These are phyloP conservation scores for Trametes versicolor DNA, from an alignment of 1,284 basidiomycete genomes.

Conservation along the genomic window DNA sequence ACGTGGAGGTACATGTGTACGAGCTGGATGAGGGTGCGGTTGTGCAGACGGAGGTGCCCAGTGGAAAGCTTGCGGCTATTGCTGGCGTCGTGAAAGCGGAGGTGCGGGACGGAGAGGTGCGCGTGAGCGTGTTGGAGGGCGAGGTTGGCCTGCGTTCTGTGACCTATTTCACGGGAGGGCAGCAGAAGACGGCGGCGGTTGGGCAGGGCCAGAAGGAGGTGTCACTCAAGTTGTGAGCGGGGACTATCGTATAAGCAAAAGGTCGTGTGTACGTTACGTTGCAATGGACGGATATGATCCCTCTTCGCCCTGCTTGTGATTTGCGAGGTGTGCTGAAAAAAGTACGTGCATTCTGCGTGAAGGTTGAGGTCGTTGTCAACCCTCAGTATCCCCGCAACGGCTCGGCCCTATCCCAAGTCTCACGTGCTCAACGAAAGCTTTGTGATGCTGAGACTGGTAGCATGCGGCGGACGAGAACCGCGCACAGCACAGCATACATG, in stretches of 20 bases:
- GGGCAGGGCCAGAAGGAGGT: constrained; percentile 28
- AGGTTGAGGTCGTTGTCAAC: no score
- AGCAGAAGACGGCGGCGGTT: constrained; percentile 21
- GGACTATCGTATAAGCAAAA: no score
- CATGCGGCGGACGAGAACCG: neutral
- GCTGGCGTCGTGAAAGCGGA: constrained; percentile 52
- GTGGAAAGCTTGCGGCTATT: constrained; percentile 48
- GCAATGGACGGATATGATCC: no score
- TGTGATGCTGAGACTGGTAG: no score
- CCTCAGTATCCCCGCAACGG: no score
- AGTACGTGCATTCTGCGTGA: no score
- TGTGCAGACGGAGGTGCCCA: constrained; percentile 56
- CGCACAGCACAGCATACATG: neutral
- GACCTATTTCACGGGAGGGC: constrained; percentile 34
- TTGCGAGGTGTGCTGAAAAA: no score
- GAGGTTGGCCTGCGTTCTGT: constrained; percentile 35
- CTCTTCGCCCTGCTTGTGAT: no score
- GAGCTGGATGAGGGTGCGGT: constrained; percentile 57
- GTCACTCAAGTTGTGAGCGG: constrained; percentile 25
- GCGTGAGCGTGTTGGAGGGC: constrained; percentile 43
- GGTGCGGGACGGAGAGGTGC: constrained; percentile 42
- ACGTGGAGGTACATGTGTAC: constrained; percentile 63
- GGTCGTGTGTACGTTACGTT: neutral
- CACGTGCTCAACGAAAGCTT: no score
- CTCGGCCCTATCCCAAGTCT: no score